These are phyloP conservation scores for Paracorniculantispora psalliotae DNA, from an alignment of 2,329 filamentous ascomycete genomes.

Conservation along the genomic window DNA sequence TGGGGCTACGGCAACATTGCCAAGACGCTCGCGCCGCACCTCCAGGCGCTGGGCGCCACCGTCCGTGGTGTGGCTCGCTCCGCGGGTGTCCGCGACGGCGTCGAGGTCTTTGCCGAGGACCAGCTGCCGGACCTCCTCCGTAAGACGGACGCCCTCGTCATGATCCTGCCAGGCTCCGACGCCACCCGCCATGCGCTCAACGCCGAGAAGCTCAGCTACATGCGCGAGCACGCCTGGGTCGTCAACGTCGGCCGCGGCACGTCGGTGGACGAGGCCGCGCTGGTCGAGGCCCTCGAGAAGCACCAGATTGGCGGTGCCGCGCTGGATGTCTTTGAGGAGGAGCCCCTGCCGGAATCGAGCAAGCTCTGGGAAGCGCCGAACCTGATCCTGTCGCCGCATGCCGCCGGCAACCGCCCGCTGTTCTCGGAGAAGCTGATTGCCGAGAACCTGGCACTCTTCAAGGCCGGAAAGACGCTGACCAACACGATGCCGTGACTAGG, in stretches of 20 bases:
- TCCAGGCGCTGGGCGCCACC: conserved; percentile 50
- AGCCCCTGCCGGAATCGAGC: conserved; percentile 39
- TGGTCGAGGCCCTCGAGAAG: conserved; percentile 39
- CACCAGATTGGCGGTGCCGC: conserved; percentile 43
- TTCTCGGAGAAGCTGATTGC: conserved; percentile 55
- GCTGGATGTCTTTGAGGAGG: conserved; percentile 44
- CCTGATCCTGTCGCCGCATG: conserved; percentile 50
- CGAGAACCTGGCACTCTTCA: conserved; percentile 54
- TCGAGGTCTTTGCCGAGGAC: conserved; percentile 53
- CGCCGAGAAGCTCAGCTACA: conserved; percentile 44
- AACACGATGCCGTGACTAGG: conserved; percentile 39
- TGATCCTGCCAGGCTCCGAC: conserved; percentile 58
- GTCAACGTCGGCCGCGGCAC: conserved; percentile 49
- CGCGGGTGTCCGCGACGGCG: conserved; percentile 52
- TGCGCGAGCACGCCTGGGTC: conserved; percentile 55
- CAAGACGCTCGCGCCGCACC: conserved; percentile 51
- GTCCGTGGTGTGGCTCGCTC: conserved; percentile 55
- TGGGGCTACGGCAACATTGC: conserved; percentile 67
- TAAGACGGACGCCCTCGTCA: conserved; percentile 59
- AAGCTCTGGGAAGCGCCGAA: conserved; percentile 49
- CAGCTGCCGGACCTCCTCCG: conserved; percentile 47
- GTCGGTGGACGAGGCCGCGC: conserved; percentile 44
- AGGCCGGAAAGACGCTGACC: conserved; percentile 54
- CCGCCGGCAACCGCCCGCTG: conserved; percentile 57
- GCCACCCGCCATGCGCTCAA: conserved; percentile 53